Evolutionary conservation across 768 basidiomycete genomes (phyloP).

Genomic region (Harrya chromipes): DNA sequence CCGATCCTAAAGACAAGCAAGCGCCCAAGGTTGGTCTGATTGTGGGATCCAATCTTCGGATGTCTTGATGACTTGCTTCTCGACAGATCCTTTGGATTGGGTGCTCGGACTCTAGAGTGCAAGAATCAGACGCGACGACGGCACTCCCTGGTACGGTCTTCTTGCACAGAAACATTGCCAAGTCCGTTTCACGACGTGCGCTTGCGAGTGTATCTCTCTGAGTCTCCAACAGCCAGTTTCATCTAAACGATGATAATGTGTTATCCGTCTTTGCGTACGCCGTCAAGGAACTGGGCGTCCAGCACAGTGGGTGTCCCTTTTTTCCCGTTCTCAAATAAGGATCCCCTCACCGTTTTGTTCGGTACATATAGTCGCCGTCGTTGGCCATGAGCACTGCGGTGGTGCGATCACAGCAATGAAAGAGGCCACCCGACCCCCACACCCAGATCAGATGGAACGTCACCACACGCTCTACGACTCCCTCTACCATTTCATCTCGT

Average conservation of each 20-base stretch:
- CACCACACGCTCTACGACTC: slow-evolving; percentile 15
- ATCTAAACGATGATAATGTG: slow-evolving; percentile 62
- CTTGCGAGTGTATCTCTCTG: no score
- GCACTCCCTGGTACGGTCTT: slow-evolving; percentile 78
- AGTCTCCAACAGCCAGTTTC: slow-evolving; percentile 55
- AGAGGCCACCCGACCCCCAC: slow-evolving; percentile 1
- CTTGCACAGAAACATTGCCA: slow-evolving; percentile 84
- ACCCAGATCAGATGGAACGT: neutral
- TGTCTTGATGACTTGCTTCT: neutral
- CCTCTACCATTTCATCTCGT: slow-evolving; percentile 8
- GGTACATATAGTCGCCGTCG: slow-evolving; percentile 57
- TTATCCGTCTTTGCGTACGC: slow-evolving; percentile 74
- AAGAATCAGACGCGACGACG: slow-evolving; percentile 69
- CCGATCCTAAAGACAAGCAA: slow-evolving; percentile 8
- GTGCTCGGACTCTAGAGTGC: slow-evolving; percentile 83
- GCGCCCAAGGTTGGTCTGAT: slow-evolving; percentile 17
- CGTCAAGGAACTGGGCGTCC: slow-evolving; percentile 59
- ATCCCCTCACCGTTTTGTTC: slow-evolving; percentile 1
- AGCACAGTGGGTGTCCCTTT: slow-evolving; percentile 59
- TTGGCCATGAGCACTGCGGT: slow-evolving; percentile 82
- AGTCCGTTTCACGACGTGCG: slow-evolving; percentile 37
- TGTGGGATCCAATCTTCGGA: neutral
- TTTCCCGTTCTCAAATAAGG: neutral
- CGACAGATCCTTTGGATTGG: slow-evolving; percentile 75
- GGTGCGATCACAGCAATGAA: slow-evolving; percentile 50